These are phyloP conservation scores for Halenospora varia DNA, from an alignment of 495 filamentous ascomycete genomes.

Conservation along the genomic window DNA sequence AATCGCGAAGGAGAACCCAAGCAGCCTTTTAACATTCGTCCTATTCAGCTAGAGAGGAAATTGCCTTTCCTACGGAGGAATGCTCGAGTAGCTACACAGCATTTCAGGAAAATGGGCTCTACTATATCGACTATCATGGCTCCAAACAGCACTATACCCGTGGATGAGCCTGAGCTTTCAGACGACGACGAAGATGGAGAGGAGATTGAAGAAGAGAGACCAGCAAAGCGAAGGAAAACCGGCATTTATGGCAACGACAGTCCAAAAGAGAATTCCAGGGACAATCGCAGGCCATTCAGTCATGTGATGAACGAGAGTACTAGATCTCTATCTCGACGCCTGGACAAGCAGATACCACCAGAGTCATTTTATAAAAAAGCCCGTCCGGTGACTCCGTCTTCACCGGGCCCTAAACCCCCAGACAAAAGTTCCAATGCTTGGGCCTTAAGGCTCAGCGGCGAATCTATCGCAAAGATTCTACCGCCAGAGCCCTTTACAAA, in stretches of 20 bases:
- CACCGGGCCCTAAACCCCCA: neutral
- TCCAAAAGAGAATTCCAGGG: neutral
- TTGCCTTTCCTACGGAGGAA: slow-evolving; percentile 15
- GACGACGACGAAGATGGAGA: slow-evolving; percentile 17
- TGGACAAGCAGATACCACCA: slow-evolving; percentile 1
- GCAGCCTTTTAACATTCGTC: neutral
- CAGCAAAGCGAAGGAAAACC: slow-evolving; percentile 19
- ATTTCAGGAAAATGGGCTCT: slow-evolving; percentile 17
- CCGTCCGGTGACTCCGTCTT: neutral
- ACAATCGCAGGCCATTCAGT: slow-evolving; percentile 7
- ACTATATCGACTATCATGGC: slow-evolving; percentile 9
- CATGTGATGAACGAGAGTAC: slow-evolving; percentile 16
- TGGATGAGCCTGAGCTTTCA: neutral
- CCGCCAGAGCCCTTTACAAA: neutral
- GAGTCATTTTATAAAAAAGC: slow-evolving; percentile 15
- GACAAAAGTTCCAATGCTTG: neutral
- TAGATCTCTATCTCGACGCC: neutral
- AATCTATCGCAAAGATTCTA: neutral
- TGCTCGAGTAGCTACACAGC: slow-evolving; percentile 10
- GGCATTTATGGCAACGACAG: too few relatives aligned
- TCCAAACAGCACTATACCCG: neutral
- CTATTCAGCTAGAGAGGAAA: neutral
- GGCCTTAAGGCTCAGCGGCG: neutral
- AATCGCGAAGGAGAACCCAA: neutral
- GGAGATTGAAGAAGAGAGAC: slow-evolving; percentile 11